Evolutionary conservation across 768 basidiomycete genomes (phyloP).

Genomic region (Boletus barrowsii): DNA sequence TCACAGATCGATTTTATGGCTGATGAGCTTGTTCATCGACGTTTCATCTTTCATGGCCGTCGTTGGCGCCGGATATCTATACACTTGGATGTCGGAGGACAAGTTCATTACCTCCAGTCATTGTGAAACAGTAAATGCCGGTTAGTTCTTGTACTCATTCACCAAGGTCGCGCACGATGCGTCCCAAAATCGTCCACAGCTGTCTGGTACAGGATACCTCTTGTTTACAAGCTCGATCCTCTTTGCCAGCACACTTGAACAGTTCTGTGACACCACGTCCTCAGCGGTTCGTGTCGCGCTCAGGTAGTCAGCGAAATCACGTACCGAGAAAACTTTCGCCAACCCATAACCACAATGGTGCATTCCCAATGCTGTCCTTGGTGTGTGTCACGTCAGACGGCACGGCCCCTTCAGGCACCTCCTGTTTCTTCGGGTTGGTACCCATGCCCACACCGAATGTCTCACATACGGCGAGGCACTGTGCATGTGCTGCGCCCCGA

Average conservation of each 20-base stretch:
- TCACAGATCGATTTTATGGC: conserved; percentile 15
- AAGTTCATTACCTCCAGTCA: too few species aligned
- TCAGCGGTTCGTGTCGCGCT: not conserved
- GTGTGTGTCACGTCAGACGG: conserved; percentile 3
- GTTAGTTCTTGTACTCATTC: not conserved
- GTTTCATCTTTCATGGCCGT: too few species aligned
- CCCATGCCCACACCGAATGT: conserved; percentile 72
- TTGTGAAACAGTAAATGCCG: too few species aligned
- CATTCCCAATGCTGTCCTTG: conserved; percentile 52
- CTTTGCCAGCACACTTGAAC: conserved; percentile 54
- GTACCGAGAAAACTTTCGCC: conserved; percentile 66
- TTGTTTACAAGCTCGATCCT: conserved; percentile 45
- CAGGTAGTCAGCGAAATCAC: conserved; percentile 3
- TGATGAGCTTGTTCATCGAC: too few species aligned
- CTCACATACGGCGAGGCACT: conserved; percentile 68
- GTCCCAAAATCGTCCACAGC: conserved; percentile 22
- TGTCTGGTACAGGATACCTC: conserved; percentile 29
- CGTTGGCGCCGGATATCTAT: too few species aligned
- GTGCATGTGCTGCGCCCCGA: conserved; percentile 67
- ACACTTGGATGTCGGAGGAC: too few species aligned
- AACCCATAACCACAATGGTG: conserved; percentile 65
- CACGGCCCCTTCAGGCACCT: not conserved
- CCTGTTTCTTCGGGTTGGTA: conserved; percentile 27
- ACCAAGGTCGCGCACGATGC: conserved; percentile 16
- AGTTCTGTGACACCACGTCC: conserved; percentile 40